phyloP scores from a whole-genome alignment of 2,329 filamentous ascomycete genomes.

The Alternaria metachromatica region DNA sequence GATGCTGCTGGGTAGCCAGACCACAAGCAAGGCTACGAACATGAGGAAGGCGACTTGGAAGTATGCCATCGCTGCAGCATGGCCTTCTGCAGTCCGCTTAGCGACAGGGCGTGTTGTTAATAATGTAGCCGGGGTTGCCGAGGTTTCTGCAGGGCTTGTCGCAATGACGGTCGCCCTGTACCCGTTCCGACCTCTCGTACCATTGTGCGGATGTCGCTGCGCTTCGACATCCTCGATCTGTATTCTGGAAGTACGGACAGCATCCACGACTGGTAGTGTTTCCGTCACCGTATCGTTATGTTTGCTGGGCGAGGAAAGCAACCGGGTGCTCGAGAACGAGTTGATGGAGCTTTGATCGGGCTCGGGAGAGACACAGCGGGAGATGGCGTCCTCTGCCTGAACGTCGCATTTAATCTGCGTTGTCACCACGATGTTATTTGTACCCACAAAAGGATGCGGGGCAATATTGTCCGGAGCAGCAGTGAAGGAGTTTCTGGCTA shows the following conservation, averaged over 20 bases:
- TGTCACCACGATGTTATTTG: conserved; percentile 55
- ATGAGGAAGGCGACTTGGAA: conserved; percentile 74
- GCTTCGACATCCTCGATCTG: conserved; percentile 5
- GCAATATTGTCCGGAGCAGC: conserved; percentile 35
- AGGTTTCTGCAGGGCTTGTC: neutral
- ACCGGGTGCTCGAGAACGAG: conserved; percentile 39
- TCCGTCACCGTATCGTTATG: neutral
- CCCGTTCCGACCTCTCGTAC: neutral
- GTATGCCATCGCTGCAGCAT: conserved; percentile 69
- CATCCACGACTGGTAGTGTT: neutral
- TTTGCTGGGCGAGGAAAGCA: conserved; percentile 5
- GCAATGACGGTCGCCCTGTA: conserved; percentile 19
- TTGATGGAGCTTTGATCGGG: conserved; percentile 31
- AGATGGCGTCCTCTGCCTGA: conserved; percentile 53
- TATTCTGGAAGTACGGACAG: neutral
- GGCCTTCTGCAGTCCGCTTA: conserved; percentile 35
- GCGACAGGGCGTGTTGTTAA: neutral
- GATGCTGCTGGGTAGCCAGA: conserved; percentile 71
- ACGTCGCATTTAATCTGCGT: conserved; percentile 68
- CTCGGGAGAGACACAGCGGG: conserved; percentile 6
- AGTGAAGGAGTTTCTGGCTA: neutral
- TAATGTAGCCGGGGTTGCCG: neutral
- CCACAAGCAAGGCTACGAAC: conserved; percentile 73
- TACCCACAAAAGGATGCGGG: conserved; percentile 51
- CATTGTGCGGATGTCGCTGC: neutral